Percentiles rank a stretch among this genome's conserved stretches.
phyloP scores from a whole-genome alignment of 2,329 filamentous ascomycete species.

The Fusarium paranaense region DNA sequence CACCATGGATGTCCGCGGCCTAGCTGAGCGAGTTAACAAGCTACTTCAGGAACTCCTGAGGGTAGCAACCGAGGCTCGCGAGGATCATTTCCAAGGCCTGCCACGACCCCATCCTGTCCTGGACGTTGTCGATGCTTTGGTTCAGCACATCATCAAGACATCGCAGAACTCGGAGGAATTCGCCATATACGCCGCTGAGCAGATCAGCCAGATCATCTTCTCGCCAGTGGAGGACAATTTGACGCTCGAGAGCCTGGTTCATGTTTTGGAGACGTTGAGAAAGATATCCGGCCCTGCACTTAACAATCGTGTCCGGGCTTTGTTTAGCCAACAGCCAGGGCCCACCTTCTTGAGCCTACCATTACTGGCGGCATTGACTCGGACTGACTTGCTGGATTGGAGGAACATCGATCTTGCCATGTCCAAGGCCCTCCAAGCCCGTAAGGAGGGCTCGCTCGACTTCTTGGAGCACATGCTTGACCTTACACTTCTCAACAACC shows the following conservation, averaged over 20 bases:
- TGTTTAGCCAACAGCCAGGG: constrained; percentile 68
- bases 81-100: constrained; percentile 71
- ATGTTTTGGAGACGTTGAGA: constrained; percentile 70
- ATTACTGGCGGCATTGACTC: constrained; percentile 67
- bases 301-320: constrained; percentile 65
- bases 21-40: constrained; percentile 69
- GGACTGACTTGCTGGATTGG: constrained; percentile 72
- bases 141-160: constrained; percentile 72
- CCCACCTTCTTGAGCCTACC: constrained; percentile 68
- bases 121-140: constrained; percentile 72
- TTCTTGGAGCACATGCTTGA: constrained; percentile 86
- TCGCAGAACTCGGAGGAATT: constrained; percentile 72
- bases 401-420: constrained; percentile 76
- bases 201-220: constrained; percentile 69
- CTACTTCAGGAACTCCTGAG: constrained; percentile 68
- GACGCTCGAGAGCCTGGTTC: constrained; percentile 70
- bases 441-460: constrained; percentile 78
- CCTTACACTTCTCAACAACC: constrained; percentile 80
- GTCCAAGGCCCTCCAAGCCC: constrained; percentile 77
- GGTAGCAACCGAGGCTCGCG: constrained; percentile 63
- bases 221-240: constrained; percentile 65
- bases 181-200: constrained; percentile 68
- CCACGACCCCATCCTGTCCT: constrained; percentile 69
- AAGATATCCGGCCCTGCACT: constrained; percentile 68
- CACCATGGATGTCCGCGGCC: constrained; percentile 63